Percentiles rank a stretch among this genome's conserved stretches.
These are phyloP conservation scores for Ustilago crameri DNA, from an alignment of 1,284 basidiomycete genomes.

Conservation along the genomic window DNA sequence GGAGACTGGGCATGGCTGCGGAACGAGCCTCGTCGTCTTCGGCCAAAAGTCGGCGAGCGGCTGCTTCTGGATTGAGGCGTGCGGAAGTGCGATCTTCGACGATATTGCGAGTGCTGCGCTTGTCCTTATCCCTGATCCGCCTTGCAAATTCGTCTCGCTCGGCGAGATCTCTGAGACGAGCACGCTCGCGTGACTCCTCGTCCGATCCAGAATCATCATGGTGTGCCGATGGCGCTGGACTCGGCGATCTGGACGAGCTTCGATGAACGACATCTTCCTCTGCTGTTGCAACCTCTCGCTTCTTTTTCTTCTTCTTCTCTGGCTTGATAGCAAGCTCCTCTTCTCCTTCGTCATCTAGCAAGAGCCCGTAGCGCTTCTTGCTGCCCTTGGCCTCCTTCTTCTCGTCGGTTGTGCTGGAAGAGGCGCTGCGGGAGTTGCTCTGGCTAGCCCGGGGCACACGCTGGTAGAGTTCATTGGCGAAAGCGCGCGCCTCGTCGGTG, in stretches of 20 bases:
- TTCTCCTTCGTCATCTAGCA: constrained; percentile 53
- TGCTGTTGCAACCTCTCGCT: constrained; percentile 81
- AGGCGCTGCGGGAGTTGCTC: constrained; percentile 74
- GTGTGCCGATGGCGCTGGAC: constrained; percentile 1
- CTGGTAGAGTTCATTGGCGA: constrained; percentile 80
- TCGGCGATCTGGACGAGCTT: constrained; percentile 9
- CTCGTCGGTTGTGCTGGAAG: neutral
- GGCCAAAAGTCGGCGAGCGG: constrained; percentile 79
- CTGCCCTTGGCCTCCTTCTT: constrained; percentile 7
- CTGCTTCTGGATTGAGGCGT: constrained; percentile 78
- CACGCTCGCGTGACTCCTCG: constrained; percentile 79
- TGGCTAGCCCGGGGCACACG: constrained; percentile 76
- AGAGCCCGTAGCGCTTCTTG: constrained; percentile 58
- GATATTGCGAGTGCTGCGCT: constrained; percentile 86
- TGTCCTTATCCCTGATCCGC: constrained; percentile 84
- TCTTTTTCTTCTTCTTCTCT: constrained; percentile 71
- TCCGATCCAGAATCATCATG: constrained; percentile 38
- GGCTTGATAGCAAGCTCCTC: constrained; percentile 59
- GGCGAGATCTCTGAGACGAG: constrained; percentile 80
- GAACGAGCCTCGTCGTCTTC: constrained; percentile 55
- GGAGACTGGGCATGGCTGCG: constrained; percentile 55
- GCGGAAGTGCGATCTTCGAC: constrained; percentile 82
- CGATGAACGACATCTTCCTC: constrained; percentile 50
- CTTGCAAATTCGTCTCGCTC: constrained; percentile 94
- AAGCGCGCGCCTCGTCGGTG: constrained; percentile 80